phyloP scores from a whole-genome alignment of 2,329 filamentous ascomycete genomes.

The Claviceps capensis region DNA sequence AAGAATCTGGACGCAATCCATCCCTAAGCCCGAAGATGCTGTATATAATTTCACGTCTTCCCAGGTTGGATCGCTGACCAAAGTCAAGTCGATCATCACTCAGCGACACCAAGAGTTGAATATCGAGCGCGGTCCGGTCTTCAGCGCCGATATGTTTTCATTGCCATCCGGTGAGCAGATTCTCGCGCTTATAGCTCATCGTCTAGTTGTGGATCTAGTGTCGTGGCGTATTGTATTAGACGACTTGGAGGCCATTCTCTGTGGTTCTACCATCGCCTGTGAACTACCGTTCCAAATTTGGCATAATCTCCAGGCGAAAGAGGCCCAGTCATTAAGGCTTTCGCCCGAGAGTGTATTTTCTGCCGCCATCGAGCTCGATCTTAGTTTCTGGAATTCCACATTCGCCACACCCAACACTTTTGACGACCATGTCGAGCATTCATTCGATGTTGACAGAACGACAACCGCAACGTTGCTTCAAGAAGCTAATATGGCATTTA shows the following conservation, averaged over 20 bases:
- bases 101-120: conserved; percentile 1
- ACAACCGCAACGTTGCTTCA: neutral
- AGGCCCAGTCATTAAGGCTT: neutral
- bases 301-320: conserved; percentile 10
- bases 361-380: neutral
- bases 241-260: conserved; percentile 27
- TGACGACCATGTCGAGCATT: conserved; percentile 1
- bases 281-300: conserved; percentile 23
- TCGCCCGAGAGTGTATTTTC: neutral
- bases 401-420: neutral
- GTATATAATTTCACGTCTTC: neutral
- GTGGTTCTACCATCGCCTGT: conserved; percentile 10
- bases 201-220: conserved; percentile 29
- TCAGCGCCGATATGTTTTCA: conserved; percentile 6
- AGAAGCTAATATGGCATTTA: conserved; percentile 1
- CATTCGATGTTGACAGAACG: neutral
- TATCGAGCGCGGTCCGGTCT: conserved; percentile 11
- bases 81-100: neutral
- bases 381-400: conserved; percentile 1
- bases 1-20: neutral
- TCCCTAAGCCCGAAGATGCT: neutral
- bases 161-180: conserved; percentile 9
- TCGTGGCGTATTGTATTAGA: conserved; percentile 31
- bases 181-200: conserved; percentile 21
- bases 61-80: neutral